phyloP scores from a whole-genome alignment of 2,329 filamentous ascomycete genomes.

The Pezicula neosporulosa region DNA sequence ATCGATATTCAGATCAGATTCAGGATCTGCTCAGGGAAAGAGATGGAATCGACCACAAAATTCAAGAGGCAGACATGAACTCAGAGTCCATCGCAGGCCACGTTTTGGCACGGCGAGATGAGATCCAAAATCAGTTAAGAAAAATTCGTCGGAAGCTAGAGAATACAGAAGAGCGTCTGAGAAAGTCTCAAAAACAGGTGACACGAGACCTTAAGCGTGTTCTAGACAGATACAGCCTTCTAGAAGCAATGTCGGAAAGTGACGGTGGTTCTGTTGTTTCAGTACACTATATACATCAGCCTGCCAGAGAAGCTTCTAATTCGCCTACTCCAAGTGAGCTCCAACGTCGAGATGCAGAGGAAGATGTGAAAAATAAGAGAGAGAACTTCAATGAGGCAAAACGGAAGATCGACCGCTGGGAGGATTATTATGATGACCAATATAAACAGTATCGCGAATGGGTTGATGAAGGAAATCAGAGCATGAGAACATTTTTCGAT shows the following conservation, averaged over 20 bases:
- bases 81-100: too few relatives aligned
- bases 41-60: background rate
- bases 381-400: background rate
- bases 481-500: constrained; percentile 10
- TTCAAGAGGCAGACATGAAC: background rate
- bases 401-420: constrained; percentile 8
- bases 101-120: too few relatives aligned
- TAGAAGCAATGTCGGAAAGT: background rate
- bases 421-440: constrained; percentile 3
- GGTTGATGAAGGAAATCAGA: background rate
- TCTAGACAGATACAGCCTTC: background rate
- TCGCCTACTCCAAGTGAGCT: background rate
- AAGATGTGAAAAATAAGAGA: background rate
- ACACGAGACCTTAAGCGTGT: background rate
- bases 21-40: background rate
- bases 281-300: too few relatives aligned
- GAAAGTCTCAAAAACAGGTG: background rate
- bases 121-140: too few relatives aligned
- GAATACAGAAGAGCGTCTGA: background rate
- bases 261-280: background rate
- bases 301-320: too few relatives aligned
- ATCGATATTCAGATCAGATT: background rate
- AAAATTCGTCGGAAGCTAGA: background rate
- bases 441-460: constrained; percentile 1
- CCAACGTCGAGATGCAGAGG: background rate